Percentiles rank a stretch among this genome's conserved stretches.
These are phyloP conservation scores for Neodidymelliopsis sp. DNA, from an alignment of 2,329 filamentous ascomycete genomes.

Conservation along the genomic window DNA sequence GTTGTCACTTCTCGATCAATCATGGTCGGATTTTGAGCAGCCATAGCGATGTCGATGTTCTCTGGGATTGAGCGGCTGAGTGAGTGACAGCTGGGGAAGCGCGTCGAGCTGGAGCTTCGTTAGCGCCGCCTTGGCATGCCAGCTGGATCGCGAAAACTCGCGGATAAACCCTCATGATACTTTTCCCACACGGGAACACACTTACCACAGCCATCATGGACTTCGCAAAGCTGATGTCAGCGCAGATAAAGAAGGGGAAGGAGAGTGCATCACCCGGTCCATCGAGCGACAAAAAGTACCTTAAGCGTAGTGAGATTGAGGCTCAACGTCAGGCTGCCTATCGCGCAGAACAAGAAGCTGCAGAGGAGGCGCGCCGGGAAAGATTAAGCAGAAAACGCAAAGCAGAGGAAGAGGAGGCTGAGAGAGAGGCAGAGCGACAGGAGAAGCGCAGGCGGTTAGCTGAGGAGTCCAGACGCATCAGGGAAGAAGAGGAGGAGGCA, in stretches of 20 bases:
- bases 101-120: constrained; percentile 23
- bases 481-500: constrained; percentile 76
- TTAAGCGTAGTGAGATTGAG: constrained; percentile 86
- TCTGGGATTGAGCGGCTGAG: neutral
- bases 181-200: too few relatives aligned
- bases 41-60: constrained; percentile 38
- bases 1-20: constrained; percentile 75
- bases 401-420: constrained; percentile 82
- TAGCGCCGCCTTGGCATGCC: constrained; percentile 27
- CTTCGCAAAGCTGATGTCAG: constrained; percentile 91
- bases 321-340: constrained; percentile 82
- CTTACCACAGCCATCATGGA: constrained; percentile 74
- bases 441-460: constrained; percentile 84
- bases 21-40: constrained; percentile 39
- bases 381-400: constrained; percentile 82
- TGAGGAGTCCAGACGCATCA: constrained; percentile 74
- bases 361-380: constrained; percentile 74
- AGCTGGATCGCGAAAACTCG: constrained; percentile 11
- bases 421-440: constrained; percentile 72
- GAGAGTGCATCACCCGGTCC: constrained; percentile 50
- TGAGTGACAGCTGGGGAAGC: constrained; percentile 2
- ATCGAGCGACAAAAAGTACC: constrained; percentile 68
- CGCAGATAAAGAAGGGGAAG: constrained; percentile 87
- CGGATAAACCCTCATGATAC: too few relatives aligned
- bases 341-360: constrained; percentile 76